Evolutionary conservation across 257 asterid genomes (phyloP).

Genomic region (Gentiana straminea): DNA sequence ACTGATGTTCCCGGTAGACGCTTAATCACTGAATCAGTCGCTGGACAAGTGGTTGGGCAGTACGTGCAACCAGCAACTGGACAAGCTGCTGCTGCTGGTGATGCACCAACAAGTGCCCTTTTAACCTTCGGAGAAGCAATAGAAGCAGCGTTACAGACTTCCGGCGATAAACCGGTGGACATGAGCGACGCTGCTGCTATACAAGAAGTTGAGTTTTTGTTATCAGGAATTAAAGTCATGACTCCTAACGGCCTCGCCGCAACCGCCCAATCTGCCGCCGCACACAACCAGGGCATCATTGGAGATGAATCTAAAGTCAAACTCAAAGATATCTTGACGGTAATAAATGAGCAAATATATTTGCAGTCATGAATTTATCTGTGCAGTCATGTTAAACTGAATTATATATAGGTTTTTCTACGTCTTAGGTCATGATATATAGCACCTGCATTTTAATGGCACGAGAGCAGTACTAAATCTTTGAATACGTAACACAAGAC

Average conservation of each 20-base stretch:
- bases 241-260: constrained; percentile 61
- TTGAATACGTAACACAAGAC: background rate
- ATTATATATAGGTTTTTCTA: too few relatives aligned
- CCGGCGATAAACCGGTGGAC: constrained; percentile 44
- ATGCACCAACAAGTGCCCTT: constrained; percentile 1
- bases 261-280: constrained; percentile 66
- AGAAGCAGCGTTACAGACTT: constrained; percentile 42
- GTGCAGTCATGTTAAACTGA: too few relatives aligned
- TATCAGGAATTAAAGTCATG: constrained; percentile 39
- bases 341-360: constrained; percentile 4
- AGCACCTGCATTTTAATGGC: too few relatives aligned
- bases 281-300: constrained; percentile 33
- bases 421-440: too few relatives aligned
- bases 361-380: too few relatives aligned
- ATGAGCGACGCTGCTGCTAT: constrained; percentile 76
- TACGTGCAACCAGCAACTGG: constrained; percentile 14
- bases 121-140: constrained; percentile 72
- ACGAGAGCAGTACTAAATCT: too few relatives aligned
- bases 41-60: constrained; percentile 55
- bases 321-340: constrained; percentile 39
- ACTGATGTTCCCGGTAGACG: constrained; percentile 36
- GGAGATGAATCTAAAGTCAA: constrained; percentile 48
- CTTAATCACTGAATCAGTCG: constrained; percentile 50
- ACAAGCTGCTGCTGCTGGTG: constrained; percentile 8
- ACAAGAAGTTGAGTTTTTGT: constrained; percentile 63